phyloP scores from a whole-genome alignment of 139 green algal species.

The Chlamydomonas eustigma region DNA sequence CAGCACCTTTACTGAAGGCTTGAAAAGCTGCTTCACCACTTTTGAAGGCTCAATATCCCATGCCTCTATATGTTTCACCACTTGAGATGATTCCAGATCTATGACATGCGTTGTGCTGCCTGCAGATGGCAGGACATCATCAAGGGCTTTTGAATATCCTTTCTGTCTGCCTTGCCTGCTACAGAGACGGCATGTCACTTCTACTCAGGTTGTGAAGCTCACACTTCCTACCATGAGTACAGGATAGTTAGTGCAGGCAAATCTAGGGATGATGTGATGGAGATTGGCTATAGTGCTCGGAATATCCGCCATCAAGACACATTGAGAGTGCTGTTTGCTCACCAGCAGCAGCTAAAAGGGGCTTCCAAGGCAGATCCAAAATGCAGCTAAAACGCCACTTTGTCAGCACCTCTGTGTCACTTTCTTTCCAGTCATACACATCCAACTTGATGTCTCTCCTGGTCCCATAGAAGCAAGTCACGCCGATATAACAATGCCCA shows the following conservation, averaged over 20 bases:
- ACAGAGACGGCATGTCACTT: too few species aligned
- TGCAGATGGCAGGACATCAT: too few species aligned
- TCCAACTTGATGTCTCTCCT: constrained; percentile 66
- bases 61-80: constrained; percentile 67
- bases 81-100: constrained; percentile 38
- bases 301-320: too few species aligned
- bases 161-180: too few species aligned
- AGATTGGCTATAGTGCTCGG: too few species aligned
- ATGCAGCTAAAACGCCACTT: constrained; percentile 63
- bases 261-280: too few species aligned
- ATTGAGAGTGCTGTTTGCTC: too few species aligned
- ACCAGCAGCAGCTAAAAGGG: constrained; percentile 20
- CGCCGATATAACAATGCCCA: too few species aligned
- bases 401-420: constrained; percentile 23
- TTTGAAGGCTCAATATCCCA: constrained; percentile 65
- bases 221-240: neutral
- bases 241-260: too few species aligned
- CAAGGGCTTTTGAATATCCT: too few species aligned
- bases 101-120: constrained; percentile 70
- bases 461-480: too few species aligned
- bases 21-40: constrained; percentile 59
- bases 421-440: constrained; percentile 55
- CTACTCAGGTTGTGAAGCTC: neutral
- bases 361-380: constrained; percentile 60
- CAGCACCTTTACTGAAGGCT: constrained; percentile 34